These are phyloP conservation scores for Yarrowia hollandica DNA, from an alignment of 805 yeast genomes.

Conservation along the genomic window DNA sequence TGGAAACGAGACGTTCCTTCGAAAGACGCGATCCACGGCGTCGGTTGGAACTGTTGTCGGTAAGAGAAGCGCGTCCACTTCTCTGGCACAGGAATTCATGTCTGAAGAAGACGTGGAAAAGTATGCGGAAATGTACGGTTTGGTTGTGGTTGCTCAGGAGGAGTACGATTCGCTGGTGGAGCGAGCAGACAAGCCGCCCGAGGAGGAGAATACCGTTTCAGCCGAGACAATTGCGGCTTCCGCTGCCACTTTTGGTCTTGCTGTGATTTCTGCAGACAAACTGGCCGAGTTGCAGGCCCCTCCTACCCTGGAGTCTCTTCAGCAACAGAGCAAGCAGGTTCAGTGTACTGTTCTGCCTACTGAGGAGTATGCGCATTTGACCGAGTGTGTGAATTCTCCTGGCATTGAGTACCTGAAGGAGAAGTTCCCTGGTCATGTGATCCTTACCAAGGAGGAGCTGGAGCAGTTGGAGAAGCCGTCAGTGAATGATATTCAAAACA, in stretches of 20 bases:
- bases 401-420: conserved; percentile 32
- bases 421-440: not conserved
- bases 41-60: conserved; percentile 6
- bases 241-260: conserved; percentile 31
- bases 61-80: not conserved
- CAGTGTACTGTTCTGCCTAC: conserved; percentile 33
- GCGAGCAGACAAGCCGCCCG: conserved; percentile 4
- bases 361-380: conserved; percentile 33
- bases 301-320: conserved; percentile 39
- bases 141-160: conserved; percentile 34
- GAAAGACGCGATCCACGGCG: not conserved
- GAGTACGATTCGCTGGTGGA: conserved; percentile 34
- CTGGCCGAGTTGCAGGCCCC: conserved; percentile 25
- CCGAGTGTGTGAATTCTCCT: conserved; percentile 32
- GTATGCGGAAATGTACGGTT: conserved; percentile 35
- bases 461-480: not conserved
- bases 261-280: conserved; percentile 30
- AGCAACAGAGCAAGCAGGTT: conserved; percentile 34
- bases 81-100: conserved; percentile 37
- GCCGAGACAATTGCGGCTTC: conserved; percentile 6
- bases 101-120: conserved; percentile 35
- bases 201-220: not conserved
- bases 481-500: not conserved
- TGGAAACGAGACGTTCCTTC: not conserved
- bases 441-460: not conserved